phyloP scores from a whole-genome alignment of 2,329 filamentous ascomycete genomes.

The Alternaria atra region DNA sequence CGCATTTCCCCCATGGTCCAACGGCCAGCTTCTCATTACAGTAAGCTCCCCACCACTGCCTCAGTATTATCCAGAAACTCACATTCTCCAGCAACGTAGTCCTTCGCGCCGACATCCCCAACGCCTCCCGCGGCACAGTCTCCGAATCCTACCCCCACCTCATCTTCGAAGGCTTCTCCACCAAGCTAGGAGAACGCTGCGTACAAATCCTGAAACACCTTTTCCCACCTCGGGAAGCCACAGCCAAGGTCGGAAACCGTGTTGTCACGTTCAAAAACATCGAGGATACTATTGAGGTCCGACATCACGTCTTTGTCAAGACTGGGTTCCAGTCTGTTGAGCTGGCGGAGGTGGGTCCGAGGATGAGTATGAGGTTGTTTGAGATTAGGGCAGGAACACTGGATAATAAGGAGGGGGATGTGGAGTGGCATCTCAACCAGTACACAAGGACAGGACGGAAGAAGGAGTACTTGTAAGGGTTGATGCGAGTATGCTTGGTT shows the following conservation, averaged over 20 bases:
- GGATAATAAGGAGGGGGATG: slow-evolving; percentile 93
- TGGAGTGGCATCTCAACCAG: slow-evolving; percentile 95
- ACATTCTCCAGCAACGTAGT: slow-evolving; percentile 74
- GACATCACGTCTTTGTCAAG: slow-evolving; percentile 92
- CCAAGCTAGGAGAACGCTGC: slow-evolving; percentile 79
- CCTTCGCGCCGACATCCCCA: slow-evolving; percentile 90
- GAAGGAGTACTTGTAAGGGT: slow-evolving; percentile 83
- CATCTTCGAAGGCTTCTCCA: slow-evolving; percentile 93
- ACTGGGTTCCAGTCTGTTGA: slow-evolving; percentile 85
- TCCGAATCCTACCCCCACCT: slow-evolving; percentile 70
- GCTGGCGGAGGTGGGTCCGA: slow-evolving; percentile 65
- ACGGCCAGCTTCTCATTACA: slow-evolving; percentile 88
- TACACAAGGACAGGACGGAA: slow-evolving; percentile 93
- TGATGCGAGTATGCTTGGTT: neutral
- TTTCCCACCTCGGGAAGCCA: slow-evolving; percentile 87
- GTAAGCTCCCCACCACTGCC: neutral
- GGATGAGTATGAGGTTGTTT: slow-evolving; percentile 97
- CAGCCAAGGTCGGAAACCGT: slow-evolving; percentile 81
- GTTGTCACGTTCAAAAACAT: slow-evolving; percentile 83
- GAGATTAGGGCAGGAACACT: slow-evolving; percentile 91
- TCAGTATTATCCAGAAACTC: neutral
- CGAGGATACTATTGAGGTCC: slow-evolving; percentile 85
- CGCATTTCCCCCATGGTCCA: slow-evolving; percentile 87
- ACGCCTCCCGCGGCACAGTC: slow-evolving; percentile 78
- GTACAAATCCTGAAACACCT: slow-evolving; percentile 93